These are phyloP conservation scores for Trichoderma afroharzianum DNA, from an alignment of 2,329 filamentous ascomycete species.

Conservation along the genomic window DNA sequence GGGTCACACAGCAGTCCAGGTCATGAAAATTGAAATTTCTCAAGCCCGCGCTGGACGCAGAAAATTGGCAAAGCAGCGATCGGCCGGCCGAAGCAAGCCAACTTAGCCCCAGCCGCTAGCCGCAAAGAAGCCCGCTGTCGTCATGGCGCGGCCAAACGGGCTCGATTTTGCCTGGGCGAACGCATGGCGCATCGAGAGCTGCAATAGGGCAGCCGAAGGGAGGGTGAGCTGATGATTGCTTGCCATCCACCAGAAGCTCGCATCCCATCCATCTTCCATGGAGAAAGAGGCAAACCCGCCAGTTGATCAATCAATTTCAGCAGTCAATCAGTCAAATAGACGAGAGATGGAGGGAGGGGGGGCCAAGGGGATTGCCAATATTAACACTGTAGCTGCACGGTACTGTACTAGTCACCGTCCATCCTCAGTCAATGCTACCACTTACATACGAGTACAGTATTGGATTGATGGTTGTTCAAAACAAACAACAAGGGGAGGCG, in stretches of 20 bases:
- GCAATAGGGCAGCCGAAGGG: neutral
- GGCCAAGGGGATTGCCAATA: neutral
- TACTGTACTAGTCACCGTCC: too few relatives aligned
- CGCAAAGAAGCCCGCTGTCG: neutral
- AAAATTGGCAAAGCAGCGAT: neutral
- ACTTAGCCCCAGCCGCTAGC: neutral
- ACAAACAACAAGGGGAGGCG: neutral
- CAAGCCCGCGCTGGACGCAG: slow-evolving; percentile 5
- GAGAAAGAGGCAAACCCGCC: neutral
- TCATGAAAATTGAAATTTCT: neutral
- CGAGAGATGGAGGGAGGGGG: neutral
- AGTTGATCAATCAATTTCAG: neutral
- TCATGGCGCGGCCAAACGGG: slow-evolving; percentile 6
- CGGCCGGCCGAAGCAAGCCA: neutral
- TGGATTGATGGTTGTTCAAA: neutral
- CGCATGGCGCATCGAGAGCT: neutral
- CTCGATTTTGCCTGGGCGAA: neutral
- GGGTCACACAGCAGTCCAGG: neutral
- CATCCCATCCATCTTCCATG: neutral
- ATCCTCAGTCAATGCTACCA: neutral
- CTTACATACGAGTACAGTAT: too few relatives aligned
- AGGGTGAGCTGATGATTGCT: slow-evolving; percentile 12
- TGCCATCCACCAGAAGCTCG: neutral
- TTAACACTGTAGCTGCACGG: neutral
- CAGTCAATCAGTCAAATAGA: neutral